These are phyloP conservation scores for Chalara sp. DNA, from an alignment of 2,329 filamentous ascomycete genomes.

Conservation along the genomic window DNA sequence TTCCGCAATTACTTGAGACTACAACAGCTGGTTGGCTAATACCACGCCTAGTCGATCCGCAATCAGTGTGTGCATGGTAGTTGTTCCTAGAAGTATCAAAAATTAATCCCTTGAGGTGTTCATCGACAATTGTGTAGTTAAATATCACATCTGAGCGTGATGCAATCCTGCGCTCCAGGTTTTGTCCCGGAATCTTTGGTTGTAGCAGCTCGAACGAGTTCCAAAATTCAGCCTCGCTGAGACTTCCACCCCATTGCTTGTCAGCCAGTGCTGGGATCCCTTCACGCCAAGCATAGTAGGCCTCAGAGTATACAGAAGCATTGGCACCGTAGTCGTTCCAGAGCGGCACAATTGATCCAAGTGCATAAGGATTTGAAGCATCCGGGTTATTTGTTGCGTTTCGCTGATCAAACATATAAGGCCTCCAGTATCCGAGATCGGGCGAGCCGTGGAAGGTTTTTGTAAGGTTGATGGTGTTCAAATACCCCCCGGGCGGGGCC, in stretches of 20 bases:
- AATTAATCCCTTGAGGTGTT: background rate
- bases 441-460: conserved; percentile 38
- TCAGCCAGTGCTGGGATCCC: conserved; percentile 44
- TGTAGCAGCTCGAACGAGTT: conserved; percentile 33
- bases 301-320: conserved; percentile 42
- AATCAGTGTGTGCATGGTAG: background rate
- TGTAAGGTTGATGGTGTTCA: conserved; percentile 38
- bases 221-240: conserved; percentile 33
- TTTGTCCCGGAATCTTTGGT: conserved; percentile 37
- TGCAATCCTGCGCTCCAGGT: conserved; percentile 37
- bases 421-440: conserved; percentile 37
- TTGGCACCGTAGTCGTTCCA: conserved; percentile 51
- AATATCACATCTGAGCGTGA: conserved; percentile 22
- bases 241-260: conserved; percentile 46
- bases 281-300: conserved; percentile 44
- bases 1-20: too few species aligned
- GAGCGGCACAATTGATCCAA: conserved; percentile 41
- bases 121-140: background rate
- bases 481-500: conserved; percentile 33
- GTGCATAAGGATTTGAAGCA: conserved; percentile 31
- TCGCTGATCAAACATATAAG: conserved; percentile 42
- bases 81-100: background rate
- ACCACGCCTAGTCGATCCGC: background rate
- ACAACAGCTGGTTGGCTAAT: too few species aligned
- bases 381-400: conserved; percentile 42